phyloP scores from a whole-genome alignment of 345 rosid species.

The Cardamine chenopodiifolia region DNA sequence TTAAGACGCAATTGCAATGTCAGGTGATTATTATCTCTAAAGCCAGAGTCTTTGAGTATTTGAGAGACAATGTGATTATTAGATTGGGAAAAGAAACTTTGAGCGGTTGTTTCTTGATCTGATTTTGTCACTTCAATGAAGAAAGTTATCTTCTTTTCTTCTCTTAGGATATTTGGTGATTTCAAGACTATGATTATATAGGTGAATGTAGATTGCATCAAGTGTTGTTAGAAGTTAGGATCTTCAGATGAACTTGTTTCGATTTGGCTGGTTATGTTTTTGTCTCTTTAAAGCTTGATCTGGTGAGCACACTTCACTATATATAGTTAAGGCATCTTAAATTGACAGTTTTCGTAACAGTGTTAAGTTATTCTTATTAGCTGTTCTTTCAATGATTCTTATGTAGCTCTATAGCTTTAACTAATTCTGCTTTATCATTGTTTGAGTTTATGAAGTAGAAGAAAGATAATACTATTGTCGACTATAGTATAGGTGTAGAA shows the following conservation, averaged over 20 bases:
- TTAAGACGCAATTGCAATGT: slow-evolving; percentile 82
- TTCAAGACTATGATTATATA: not conserved
- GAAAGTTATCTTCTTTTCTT: not conserved
- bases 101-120: not conserved
- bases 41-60: not conserved
- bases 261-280: not conserved
- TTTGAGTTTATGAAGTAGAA: not conserved
- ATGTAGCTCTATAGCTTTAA: not conserved
- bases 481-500: not conserved
- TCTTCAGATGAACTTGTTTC: not conserved
- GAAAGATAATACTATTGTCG: not conserved
- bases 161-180: not conserved
- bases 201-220: slow-evolving; percentile 10
- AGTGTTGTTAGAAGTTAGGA: not conserved
- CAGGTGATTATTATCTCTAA: slow-evolving; percentile 59
- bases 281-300: slow-evolving; percentile 1
- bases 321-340: not conserved
- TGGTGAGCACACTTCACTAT: not conserved
- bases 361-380: not conserved
- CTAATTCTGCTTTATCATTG: not conserved
- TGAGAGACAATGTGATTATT: slow-evolving; percentile 12
- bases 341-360: not conserved
- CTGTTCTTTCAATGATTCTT: not conserved
- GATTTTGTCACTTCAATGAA: not conserved
- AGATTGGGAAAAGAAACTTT: not conserved